Evolutionary conservation across 2,329 filamentous ascomycete species (phyloP).

Genomic region (Apiospora saccharicola): DNA sequence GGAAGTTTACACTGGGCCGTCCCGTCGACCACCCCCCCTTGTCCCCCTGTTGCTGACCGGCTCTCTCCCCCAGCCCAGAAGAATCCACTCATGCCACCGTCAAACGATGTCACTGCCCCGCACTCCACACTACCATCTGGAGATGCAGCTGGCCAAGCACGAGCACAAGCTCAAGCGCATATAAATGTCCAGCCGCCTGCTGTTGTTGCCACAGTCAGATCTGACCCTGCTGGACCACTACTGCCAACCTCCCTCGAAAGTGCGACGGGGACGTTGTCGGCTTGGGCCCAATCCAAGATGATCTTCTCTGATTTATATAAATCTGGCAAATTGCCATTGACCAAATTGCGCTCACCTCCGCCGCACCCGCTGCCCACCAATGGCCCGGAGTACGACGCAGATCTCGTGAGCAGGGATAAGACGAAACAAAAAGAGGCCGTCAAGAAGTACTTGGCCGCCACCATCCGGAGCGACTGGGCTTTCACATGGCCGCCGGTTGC

Average conservation of each 20-base stretch:
- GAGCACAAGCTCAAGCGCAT: constrained; percentile 15
- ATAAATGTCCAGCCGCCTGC: constrained; percentile 15
- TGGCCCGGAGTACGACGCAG: constrained; percentile 60
- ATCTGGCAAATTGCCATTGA: constrained; percentile 60
- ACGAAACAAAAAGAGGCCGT: constrained; percentile 69
- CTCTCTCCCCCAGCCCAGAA: constrained; percentile 15
- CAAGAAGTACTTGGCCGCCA: constrained; percentile 60
- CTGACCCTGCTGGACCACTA: neutral
- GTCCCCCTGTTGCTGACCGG: constrained; percentile 16
- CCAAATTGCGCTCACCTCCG: constrained; percentile 54
- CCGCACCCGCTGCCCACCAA: constrained; percentile 38
- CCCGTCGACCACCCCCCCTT: neutral
- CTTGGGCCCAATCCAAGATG: constrained; percentile 46
- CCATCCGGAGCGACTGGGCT: constrained; percentile 66
- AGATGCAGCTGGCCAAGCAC: constrained; percentile 25
- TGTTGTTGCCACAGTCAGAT: constrained; percentile 7
- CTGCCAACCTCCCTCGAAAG: constrained; percentile 7
- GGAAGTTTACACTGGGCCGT: constrained; percentile 18
- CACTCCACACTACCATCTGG: constrained; percentile 28
- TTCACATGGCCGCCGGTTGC: constrained; percentile 62
- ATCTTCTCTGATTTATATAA: constrained; percentile 68
- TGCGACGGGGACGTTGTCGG: constrained; percentile 15
- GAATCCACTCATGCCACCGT: constrained; percentile 24
- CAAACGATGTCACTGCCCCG: constrained; percentile 29
- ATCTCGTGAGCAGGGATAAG: constrained; percentile 69